phyloP scores from a whole-genome alignment of 345 rosid genomes.

The Viola odorata region DNA sequence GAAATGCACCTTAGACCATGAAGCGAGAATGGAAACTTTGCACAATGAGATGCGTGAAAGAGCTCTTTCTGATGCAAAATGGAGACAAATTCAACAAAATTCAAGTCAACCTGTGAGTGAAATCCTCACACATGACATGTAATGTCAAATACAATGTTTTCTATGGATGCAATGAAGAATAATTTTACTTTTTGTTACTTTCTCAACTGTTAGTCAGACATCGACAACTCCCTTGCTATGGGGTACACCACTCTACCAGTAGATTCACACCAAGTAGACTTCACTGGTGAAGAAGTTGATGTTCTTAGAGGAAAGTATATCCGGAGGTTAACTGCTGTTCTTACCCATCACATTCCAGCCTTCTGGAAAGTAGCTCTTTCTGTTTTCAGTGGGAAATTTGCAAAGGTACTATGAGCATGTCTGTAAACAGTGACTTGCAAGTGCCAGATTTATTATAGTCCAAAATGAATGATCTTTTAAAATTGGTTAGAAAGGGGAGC shows the following conservation, averaged over 20 bases:
- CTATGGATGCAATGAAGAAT: constrained; percentile 1
- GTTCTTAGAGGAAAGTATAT: constrained; percentile 79
- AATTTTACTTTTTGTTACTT: constrained; percentile 14
- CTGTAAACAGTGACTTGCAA: too few species aligned
- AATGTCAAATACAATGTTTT: constrained; percentile 2
- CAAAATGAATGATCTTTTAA: too few species aligned
- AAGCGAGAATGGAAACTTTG: constrained; percentile 77
- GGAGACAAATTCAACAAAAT: constrained; percentile 88
- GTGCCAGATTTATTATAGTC: too few species aligned
- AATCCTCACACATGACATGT: not conserved
- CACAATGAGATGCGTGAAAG: constrained; percentile 60
- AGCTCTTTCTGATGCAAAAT: constrained; percentile 80
- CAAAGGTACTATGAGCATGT: constrained; percentile 51
- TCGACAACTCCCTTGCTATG: constrained; percentile 22
- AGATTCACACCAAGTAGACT: constrained; percentile 52
- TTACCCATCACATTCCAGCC: constrained; percentile 79
- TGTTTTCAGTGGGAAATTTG: constrained; percentile 92
- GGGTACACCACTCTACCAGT: constrained; percentile 38
- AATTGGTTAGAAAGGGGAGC: too few species aligned
- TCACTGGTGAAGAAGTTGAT: constrained; percentile 79
- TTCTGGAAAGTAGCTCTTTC: constrained; percentile 94
- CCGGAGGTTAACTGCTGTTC: constrained; percentile 74
- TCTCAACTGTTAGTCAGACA: constrained; percentile 52
- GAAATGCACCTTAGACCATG: constrained; percentile 89
- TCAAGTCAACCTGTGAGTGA: constrained; percentile 54